Conservation (phyloP, 495 filamentous ascomycete genomes). For the Penicillium malachiteum region DNA sequence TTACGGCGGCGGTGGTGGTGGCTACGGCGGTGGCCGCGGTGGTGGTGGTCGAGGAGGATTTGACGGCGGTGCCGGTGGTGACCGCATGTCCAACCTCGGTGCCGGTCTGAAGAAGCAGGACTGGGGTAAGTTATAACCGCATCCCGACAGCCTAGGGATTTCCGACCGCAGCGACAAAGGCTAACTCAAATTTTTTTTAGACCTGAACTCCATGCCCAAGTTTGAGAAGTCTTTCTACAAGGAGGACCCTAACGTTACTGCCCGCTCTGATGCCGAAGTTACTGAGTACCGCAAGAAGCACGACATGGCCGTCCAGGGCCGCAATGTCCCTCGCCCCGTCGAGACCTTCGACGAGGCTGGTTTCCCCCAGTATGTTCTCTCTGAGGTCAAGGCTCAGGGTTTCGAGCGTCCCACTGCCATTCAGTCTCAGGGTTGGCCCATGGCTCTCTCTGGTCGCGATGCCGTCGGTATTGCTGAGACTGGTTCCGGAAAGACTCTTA, state of each 20-base stretch:
- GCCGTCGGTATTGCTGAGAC: constrained; percentile 99
- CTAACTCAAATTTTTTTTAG: constrained; percentile 46
- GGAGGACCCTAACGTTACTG: constrained; percentile 75
- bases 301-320: constrained; percentile 75
- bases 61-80: constrained; percentile 61
- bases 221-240: constrained; percentile 99
- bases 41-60: constrained; percentile 54
- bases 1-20: constrained; percentile 47
- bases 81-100: constrained; percentile 92
- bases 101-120: constrained; percentile 78
- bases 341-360: constrained; percentile 96
- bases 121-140: constrained; percentile 64
- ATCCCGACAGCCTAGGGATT: not conserved
- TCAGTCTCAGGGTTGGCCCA: constrained; percentile 98
- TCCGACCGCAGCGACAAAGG: constrained; percentile 5
- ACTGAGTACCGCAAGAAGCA: constrained; percentile 81
- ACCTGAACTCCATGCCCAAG: constrained; percentile 78
- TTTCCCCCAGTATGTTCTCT: constrained; percentile 95
- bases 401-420: constrained; percentile 91
- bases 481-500: constrained; percentile 97
- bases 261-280: constrained; percentile 74
- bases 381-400: constrained; percentile 96
- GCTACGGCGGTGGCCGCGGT: constrained; percentile 50
- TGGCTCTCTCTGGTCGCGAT: constrained; percentile 97
- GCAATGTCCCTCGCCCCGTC: constrained; percentile 83